phyloP scores from a whole-genome alignment of 495 filamentous ascomycete species.

The Aspergillus funiculosus region DNA sequence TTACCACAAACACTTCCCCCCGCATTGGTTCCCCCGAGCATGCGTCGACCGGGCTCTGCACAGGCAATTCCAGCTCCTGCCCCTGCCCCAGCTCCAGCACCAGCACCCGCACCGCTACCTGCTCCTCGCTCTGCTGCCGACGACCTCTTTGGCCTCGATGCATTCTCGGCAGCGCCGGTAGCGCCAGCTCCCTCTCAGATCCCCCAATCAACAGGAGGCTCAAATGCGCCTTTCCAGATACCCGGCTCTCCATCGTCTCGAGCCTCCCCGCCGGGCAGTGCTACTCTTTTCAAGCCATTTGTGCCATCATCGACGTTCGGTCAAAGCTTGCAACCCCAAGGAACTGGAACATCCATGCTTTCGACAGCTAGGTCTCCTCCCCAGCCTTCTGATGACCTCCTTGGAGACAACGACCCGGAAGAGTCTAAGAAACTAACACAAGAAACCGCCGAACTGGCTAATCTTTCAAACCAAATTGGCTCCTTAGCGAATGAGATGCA shows the following conservation, averaged over 20 bases:
- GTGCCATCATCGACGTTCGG: conserved; percentile 87
- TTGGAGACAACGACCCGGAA: conserved; percentile 89
- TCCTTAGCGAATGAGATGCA: conserved; percentile 89
- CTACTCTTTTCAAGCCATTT: conserved; percentile 77
- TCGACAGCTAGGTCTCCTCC: conserved; percentile 42
- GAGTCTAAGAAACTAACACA: conserved; percentile 77
- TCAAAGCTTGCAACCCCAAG: conserved; percentile 68
- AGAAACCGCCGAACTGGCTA: conserved; percentile 91
- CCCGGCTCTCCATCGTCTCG: conserved; percentile 36
- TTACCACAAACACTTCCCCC: conserved; percentile 71
- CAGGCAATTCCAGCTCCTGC: conserved; percentile 41
- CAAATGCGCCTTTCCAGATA: conserved; percentile 39
- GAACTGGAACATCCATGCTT: conserved; percentile 57
- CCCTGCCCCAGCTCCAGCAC: conserved; percentile 15
- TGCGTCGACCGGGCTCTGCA: conserved; percentile 58
- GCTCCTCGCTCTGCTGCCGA: conserved; percentile 70
- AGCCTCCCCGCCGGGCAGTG: conserved; percentile 33
- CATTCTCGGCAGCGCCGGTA: conserved; percentile 36
- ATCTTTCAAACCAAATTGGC: conserved; percentile 90
- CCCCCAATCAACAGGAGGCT: conserved; percentile 67
- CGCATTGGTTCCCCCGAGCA: conserved; percentile 79
- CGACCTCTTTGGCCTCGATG: conserved; percentile 85
- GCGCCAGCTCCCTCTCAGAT: conserved; percentile 53
- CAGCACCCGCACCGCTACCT: conserved; percentile 53
- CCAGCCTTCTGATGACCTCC: conserved; percentile 75